Evolutionary conservation across 2,329 filamentous ascomycete genomes (phyloP).

Genomic region (Microsporum canis): DNA sequence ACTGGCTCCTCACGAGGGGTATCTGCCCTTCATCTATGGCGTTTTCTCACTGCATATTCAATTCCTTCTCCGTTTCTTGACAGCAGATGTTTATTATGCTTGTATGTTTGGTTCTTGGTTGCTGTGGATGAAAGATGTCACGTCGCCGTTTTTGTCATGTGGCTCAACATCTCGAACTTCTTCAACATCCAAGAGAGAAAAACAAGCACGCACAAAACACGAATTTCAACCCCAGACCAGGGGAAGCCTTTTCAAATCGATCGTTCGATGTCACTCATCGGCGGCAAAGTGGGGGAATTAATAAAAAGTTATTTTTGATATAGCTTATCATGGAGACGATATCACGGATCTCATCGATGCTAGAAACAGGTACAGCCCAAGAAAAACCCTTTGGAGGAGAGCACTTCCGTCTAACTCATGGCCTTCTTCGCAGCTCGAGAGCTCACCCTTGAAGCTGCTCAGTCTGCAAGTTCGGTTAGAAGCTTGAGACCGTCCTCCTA

Average conservation of each 20-base stretch:
- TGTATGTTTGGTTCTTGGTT: background rate
- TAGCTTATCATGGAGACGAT: conserved; percentile 72
- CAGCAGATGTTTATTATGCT: background rate
- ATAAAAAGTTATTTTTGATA: background rate
- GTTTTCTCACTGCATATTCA: background rate
- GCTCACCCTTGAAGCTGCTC: conserved; percentile 91
- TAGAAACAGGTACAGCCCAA: conserved; percentile 66
- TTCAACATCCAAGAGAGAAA: background rate
- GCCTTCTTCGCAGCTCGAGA: conserved; percentile 60
- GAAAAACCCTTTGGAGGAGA: background rate
- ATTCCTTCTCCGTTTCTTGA: background rate
- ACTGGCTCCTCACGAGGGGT: background rate
- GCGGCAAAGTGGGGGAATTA: background rate
- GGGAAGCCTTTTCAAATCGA: background rate
- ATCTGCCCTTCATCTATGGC: background rate
- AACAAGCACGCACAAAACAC: background rate
- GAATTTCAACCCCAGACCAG: background rate
- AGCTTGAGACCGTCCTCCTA: conserved; percentile 42
- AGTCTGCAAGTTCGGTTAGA: conserved; percentile 57
- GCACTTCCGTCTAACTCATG: conserved; percentile 3
- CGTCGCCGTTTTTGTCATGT: background rate
- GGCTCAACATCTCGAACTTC: no score
- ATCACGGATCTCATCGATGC: conserved; percentile 80
- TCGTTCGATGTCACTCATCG: background rate
- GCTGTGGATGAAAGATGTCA: background rate